phyloP scores from a whole-genome alignment of 495 filamentous ascomycete genomes.

The Hypoxylon rickii region DNA sequence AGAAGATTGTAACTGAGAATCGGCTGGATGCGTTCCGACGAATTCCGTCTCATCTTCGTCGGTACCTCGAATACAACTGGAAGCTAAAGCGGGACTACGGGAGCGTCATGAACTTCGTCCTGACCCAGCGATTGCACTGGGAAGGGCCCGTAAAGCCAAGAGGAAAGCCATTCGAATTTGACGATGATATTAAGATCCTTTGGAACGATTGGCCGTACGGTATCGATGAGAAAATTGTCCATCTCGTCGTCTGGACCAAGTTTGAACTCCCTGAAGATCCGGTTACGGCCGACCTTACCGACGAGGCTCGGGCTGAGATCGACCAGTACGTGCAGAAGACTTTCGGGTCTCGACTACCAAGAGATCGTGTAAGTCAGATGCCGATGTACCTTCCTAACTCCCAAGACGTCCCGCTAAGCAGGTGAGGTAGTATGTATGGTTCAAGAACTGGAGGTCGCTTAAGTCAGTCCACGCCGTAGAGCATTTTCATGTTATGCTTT shows the following conservation, averaged over 20 bases:
- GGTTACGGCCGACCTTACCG: conserved; percentile 67
- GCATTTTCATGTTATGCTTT: conserved; percentile 93
- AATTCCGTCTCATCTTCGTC: conserved; percentile 70
- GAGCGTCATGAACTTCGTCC: conserved; percentile 74
- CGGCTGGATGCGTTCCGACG: conserved; percentile 75
- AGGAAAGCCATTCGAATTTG: conserved; percentile 48
- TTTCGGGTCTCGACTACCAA: conserved; percentile 55
- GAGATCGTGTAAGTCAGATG: conserved; percentile 49
- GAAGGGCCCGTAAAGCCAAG: conserved; percentile 40
- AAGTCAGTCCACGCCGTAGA: conserved; percentile 88
- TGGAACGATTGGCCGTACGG: conserved; percentile 94
- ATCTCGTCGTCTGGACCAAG: conserved; percentile 91
- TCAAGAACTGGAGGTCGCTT: conserved; percentile 83
- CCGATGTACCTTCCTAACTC: background rate
- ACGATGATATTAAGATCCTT: conserved; percentile 72
- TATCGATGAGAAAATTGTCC: conserved; percentile 72
- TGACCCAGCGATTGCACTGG: conserved; percentile 70
- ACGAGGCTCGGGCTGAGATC: conserved; percentile 63
- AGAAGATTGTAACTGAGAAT: conserved; percentile 64
- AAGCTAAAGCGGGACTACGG: conserved; percentile 67
- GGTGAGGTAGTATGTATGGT: conserved; percentile 73
- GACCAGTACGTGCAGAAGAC: conserved; percentile 67
- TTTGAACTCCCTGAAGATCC: conserved; percentile 69
- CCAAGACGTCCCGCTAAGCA: background rate
- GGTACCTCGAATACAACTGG: conserved; percentile 69